Conservation (phyloP, 345 rosid species). For the Microthlaspi erraticum region DNA sequence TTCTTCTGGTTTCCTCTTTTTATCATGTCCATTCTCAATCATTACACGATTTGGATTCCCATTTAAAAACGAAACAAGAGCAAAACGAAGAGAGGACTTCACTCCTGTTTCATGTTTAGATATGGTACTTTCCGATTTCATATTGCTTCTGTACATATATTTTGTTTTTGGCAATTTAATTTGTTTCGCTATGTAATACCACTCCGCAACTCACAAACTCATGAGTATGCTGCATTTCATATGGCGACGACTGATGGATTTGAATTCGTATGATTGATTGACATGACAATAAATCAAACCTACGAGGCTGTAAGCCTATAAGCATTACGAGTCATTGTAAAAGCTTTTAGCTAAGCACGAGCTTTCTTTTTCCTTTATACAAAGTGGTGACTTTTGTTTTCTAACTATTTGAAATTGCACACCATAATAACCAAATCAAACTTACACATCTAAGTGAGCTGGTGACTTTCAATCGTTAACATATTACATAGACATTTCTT, state of each 20-base stretch:
- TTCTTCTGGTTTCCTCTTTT: conserved; percentile 30
- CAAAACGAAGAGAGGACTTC: neutral
- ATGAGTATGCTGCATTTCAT: neutral
- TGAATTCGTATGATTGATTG: conserved; percentile 24
- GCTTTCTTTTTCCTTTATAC: neutral
- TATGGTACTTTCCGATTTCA: neutral
- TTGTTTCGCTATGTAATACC: too few relatives aligned
- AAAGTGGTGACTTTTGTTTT: conserved; percentile 19
- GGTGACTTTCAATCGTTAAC: neutral
- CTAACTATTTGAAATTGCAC: conserved; percentile 14
- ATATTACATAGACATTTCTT: neutral
- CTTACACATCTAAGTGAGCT: neutral
- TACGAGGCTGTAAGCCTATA: conserved; percentile 15
- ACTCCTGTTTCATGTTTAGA: too few relatives aligned
- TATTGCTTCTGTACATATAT: neutral
- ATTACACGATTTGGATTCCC: conserved; percentile 13
- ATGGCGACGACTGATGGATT: conserved; percentile 23
- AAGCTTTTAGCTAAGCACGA: conserved; percentile 10
- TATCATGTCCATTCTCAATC: conserved; percentile 5
- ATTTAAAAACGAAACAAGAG: neutral
- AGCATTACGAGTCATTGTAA: neutral
- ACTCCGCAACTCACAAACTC: neutral
- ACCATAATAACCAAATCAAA: neutral
- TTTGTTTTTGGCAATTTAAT: too few relatives aligned
- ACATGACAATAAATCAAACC: conserved; percentile 33